phyloP scores from a whole-genome alignment of 2,329 filamentous ascomycete genomes.

The Penicillium sp. region DNA sequence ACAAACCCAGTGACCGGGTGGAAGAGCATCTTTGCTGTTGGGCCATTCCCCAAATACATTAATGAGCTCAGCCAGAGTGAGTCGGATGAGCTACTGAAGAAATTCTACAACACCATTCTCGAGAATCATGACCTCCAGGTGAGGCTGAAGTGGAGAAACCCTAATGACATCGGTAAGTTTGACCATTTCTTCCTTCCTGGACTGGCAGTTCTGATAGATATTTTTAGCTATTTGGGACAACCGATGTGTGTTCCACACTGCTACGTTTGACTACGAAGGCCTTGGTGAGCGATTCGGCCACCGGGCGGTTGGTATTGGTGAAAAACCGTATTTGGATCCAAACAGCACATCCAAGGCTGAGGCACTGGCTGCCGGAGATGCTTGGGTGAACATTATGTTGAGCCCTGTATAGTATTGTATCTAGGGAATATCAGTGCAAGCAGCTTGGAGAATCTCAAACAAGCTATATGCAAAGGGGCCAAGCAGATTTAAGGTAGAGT shows the following conservation, averaged over 20 bases:
- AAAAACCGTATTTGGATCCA: slow-evolving; percentile 33
- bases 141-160: slow-evolving; percentile 46
- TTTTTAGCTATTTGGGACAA: slow-evolving; percentile 34
- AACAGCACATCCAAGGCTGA: slow-evolving; percentile 21
- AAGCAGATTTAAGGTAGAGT: too few relatives aligned
- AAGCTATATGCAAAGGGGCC: too few relatives aligned
- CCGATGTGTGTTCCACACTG: slow-evolving; percentile 25
- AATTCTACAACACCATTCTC: slow-evolving; percentile 41
- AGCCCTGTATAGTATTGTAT: not conserved
- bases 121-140: slow-evolving; percentile 52
- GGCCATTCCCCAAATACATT: slow-evolving; percentile 38
- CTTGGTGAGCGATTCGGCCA: slow-evolving; percentile 28
- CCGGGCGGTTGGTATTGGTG: slow-evolving; percentile 32
- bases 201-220: not conserved
- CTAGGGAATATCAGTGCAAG: not conserved
- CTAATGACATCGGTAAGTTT: slow-evolving; percentile 44
- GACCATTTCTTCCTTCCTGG: not conserved
- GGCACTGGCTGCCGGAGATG: slow-evolving; percentile 9
- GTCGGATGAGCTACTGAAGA: slow-evolving; percentile 40
- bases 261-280: slow-evolving; percentile 33
- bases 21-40: slow-evolving; percentile 52
- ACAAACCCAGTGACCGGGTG: slow-evolving; percentile 62
- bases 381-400: not conserved
- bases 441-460: too few relatives aligned
- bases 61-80: slow-evolving; percentile 45